Conservation (phyloP, 192 early-diverging fungal genomes). For the Coemansia sp. region DNA sequence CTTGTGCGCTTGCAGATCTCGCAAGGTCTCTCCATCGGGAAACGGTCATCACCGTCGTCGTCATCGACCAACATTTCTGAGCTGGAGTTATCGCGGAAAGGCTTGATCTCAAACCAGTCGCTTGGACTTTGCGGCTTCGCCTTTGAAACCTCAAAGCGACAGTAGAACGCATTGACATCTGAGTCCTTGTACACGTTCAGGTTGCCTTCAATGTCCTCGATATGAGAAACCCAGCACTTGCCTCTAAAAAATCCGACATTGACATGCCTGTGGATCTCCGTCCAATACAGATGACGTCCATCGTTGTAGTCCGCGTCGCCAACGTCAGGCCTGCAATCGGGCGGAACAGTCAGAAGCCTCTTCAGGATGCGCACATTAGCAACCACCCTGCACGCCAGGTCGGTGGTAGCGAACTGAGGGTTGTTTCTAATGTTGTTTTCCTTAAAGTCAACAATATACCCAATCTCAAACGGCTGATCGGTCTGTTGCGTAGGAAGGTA, state of each 20-base stretch:
- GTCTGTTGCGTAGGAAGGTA: slow-evolving; percentile 55
- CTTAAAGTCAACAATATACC: slow-evolving; percentile 51
- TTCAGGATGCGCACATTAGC: slow-evolving; percentile 49
- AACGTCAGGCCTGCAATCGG: slow-evolving; percentile 15
- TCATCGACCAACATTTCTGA: background rate
- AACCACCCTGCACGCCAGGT: background rate
- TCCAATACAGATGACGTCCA: slow-evolving; percentile 55
- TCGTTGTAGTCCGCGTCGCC: slow-evolving; percentile 33
- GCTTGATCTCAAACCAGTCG: slow-evolving; percentile 26
- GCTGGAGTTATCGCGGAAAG: slow-evolving; percentile 4
- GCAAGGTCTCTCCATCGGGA: slow-evolving; percentile 24
- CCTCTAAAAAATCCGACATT: slow-evolving; percentile 50
- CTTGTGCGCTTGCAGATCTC: slow-evolving; percentile 40
- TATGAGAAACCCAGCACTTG: slow-evolving; percentile 60
- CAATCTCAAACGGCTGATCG: slow-evolving; percentile 58
- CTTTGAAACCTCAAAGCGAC: slow-evolving; percentile 27
- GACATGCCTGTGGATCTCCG: slow-evolving; percentile 19
- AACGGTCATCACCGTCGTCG: slow-evolving; percentile 14
- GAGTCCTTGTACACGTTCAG: slow-evolving; percentile 55
- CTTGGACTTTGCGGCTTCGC: slow-evolving; percentile 17
- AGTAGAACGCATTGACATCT: slow-evolving; percentile 55
- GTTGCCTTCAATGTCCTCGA: slow-evolving; percentile 29
- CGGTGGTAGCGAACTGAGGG: background rate
- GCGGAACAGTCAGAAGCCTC: slow-evolving; percentile 34
- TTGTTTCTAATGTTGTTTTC: background rate